Evolutionary conservation across 2,329 filamentous ascomycete species (phyloP).

Genomic region (Hypoxylon sp.): DNA sequence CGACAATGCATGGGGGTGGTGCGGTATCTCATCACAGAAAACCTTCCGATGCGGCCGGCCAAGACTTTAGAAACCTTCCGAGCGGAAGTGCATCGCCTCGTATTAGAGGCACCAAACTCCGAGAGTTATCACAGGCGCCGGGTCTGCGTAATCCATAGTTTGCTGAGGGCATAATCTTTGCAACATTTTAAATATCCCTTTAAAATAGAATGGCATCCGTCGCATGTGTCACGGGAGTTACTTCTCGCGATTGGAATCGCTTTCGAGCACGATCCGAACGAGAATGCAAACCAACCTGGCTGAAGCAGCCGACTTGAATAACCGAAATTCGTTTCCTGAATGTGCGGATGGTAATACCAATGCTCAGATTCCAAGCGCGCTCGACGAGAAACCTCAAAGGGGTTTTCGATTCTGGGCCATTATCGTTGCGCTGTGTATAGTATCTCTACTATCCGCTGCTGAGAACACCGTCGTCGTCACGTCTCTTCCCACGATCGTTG

Average conservation of each 20-base stretch:
- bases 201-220: slow-evolving; percentile 12
- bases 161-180: background rate
- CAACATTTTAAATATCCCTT: slow-evolving; percentile 15
- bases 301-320: slow-evolving; percentile 4
- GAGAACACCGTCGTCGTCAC: slow-evolving; percentile 52
- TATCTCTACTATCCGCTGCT: slow-evolving; percentile 46
- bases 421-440: slow-evolving; percentile 41
- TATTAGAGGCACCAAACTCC: slow-evolving; percentile 19
- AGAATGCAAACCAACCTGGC: slow-evolving; percentile 24
- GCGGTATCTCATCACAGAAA: slow-evolving; percentile 18
- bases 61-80: slow-evolving; percentile 32
- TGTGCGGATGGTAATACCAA: background rate
- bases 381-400: slow-evolving; percentile 3
- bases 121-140: slow-evolving; percentile 14
- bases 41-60: slow-evolving; percentile 27
- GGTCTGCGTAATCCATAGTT: background rate
- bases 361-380: background rate
- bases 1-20: slow-evolving; percentile 1
- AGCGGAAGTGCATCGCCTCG: slow-evolving; percentile 22
- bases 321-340: slow-evolving; percentile 1
- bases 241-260: background rate
- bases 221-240: background rate
- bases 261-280: slow-evolving; percentile 8
- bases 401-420: slow-evolving; percentile 45
- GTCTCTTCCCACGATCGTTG: slow-evolving; percentile 48